Conservation (phyloP, 768 basidiomycete genomes). For the Tephrocybe sp. region DNA sequence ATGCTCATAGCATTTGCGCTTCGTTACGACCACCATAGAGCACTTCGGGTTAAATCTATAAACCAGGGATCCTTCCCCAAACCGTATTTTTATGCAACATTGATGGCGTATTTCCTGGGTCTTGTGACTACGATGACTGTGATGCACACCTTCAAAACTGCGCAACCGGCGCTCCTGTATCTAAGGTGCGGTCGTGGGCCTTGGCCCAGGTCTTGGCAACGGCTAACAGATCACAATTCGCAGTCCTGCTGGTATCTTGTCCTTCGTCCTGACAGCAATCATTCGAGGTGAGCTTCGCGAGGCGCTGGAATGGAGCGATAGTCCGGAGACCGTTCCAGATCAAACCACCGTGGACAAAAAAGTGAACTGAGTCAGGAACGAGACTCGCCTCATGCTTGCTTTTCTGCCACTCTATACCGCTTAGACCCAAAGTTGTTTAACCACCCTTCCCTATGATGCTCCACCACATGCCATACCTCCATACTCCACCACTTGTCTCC, state of each 20-base stretch:
- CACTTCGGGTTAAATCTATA: conserved; percentile 25
- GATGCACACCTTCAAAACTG: conserved; percentile 75
- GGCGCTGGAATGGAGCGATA: conserved; percentile 76
- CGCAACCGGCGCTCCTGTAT: conserved; percentile 93
- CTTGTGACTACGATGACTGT: conserved; percentile 77
- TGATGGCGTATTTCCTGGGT: conserved; percentile 74
- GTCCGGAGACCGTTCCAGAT: conserved; percentile 20
- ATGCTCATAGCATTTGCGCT: conserved; percentile 82
- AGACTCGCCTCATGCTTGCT: neutral
- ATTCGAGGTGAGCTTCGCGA: conserved; percentile 67
- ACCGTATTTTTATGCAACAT: conserved; percentile 73
- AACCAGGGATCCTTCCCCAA: conserved; percentile 45
- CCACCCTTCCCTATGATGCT: too few relatives aligned
- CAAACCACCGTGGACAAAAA: conserved; percentile 13
- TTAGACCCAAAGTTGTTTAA: neutral
- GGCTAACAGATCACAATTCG: conserved; percentile 3
- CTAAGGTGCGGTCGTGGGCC: conserved; percentile 57
- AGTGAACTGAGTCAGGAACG: conserved; percentile 1
- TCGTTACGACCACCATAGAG: conserved; percentile 74
- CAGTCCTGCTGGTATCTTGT: conserved; percentile 76
- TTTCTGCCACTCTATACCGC: neutral
- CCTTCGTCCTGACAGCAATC: conserved; percentile 60
- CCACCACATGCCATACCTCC: neutral
- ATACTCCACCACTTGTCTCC: too few relatives aligned
- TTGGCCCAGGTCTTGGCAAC: neutral